Evolutionary conservation across 2,329 filamentous ascomycete genomes (phyloP).

Genomic region (Xylariaceae sp.): DNA sequence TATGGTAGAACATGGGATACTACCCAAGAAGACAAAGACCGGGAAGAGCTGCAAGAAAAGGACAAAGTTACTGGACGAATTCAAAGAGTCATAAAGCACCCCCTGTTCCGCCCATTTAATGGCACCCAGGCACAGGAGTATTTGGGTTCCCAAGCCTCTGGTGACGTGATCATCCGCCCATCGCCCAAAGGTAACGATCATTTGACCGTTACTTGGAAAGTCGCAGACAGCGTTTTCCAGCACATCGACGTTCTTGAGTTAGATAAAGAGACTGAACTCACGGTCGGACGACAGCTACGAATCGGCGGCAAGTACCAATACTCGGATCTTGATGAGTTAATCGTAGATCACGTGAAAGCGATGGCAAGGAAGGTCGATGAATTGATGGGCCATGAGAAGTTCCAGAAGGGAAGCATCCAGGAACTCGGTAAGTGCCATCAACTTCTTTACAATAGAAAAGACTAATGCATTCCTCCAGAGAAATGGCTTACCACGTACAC

Average conservation of each 20-base stretch:
- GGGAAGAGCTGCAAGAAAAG: slow-evolving; percentile 80
- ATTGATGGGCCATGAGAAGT: slow-evolving; percentile 93
- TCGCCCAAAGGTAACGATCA: slow-evolving; percentile 96
- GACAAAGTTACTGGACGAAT: slow-evolving; percentile 81
- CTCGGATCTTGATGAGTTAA: slow-evolving; percentile 93
- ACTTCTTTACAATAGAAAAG: background rate
- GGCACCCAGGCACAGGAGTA: slow-evolving; percentile 90
- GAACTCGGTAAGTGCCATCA: slow-evolving; percentile 71
- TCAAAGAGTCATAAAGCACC: slow-evolving; percentile 95
- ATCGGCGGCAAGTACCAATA: slow-evolving; percentile 89
- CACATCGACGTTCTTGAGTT: slow-evolving; percentile 96
- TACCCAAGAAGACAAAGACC: slow-evolving; percentile 74
- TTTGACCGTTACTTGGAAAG: slow-evolving; percentile 96
- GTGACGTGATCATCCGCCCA: slow-evolving; percentile 91
- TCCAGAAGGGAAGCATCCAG: slow-evolving; percentile 73
- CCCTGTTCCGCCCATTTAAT: slow-evolving; percentile 92
- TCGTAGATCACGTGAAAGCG: slow-evolving; percentile 93
- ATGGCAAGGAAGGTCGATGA: slow-evolving; percentile 98
- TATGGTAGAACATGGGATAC: slow-evolving; percentile 79
- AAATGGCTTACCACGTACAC: slow-evolving; percentile 96
- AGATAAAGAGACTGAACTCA: slow-evolving; percentile 96
- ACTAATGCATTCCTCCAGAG: slow-evolving; percentile 53
- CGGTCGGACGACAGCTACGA: slow-evolving; percentile 79
- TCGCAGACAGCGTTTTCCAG: slow-evolving; percentile 92
- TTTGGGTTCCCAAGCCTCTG: slow-evolving; percentile 77